Base-by-base conservation (phyloP, 2,329 filamentous ascomycete genomes). In the Chrysoporthe deuterocubensis region DNA sequence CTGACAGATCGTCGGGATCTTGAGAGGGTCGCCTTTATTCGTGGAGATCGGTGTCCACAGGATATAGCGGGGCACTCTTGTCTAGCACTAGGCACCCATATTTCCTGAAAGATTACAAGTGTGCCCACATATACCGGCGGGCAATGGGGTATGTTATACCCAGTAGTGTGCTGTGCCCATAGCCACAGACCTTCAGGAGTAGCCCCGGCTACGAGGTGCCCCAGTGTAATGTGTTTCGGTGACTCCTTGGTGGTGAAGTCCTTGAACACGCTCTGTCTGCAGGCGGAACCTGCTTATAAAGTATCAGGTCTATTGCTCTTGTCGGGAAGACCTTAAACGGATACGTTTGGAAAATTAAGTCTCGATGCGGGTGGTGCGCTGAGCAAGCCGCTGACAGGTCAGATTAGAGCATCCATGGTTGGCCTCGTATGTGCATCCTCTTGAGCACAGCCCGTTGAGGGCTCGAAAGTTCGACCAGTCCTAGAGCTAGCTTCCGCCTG, bases 11-110 rank as follows among this genome's bases (percentile, higher is more conserved):
- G 5, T 40, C 14, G n/a, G 4, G 46, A 50, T 21, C 14, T 16
- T 50, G 6, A 7, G 13, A 16, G 7, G n/a, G n/a, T 6, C 46
- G n/a, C 46, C 14, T 16, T 6, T 6, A 50, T 40, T 40, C 37
- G 37, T 40, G 8, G 4, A 54, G 50, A 11, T 32, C 13, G 26
- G 26, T 54, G 50, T 14, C 21, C 21, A 54, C 11, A n/a, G 13
- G 21, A 32, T 54, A 32, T 14, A 14, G 50, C 32, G 56, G 56
- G 56, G 34, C 56, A 5, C 34, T 54, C 50, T 54, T 54, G 13
- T 54, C 34, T 58, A 26, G 26, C 26, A 26, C 26, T 26, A 58
- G 56, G 56, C 56, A 58, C 4, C 56, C 56, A 58, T 37, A 58
- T 58, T 58, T 11, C 34, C 42, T 37, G 32, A 32, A 54, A 54